A percentile compares a stretch with the other conserved stretches of the same genome.
Evolutionary conservation across 805 yeast genomes (phyloP).

Genomic region (Wickerhamiella bombiphila): DNA sequence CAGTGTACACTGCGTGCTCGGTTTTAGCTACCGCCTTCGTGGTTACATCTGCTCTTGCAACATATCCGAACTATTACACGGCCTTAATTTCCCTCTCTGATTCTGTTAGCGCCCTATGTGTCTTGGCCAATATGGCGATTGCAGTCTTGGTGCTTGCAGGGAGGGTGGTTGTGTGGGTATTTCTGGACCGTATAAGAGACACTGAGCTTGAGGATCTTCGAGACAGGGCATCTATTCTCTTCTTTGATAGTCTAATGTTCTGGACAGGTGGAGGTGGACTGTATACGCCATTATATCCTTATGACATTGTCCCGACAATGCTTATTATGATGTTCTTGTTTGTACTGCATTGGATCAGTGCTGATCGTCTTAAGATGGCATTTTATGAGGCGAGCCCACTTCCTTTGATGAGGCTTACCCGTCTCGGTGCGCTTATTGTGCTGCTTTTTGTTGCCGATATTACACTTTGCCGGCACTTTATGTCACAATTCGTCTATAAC

Average conservation of each 20-base stretch:
- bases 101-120: conserved; percentile 35
- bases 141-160: conserved; percentile 25
- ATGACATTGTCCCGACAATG: conserved; percentile 25
- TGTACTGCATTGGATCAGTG: conserved; percentile 63
- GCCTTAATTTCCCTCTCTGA: conserved; percentile 37
- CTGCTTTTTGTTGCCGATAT: conserved; percentile 34
- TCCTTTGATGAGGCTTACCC: conserved; percentile 1
- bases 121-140: conserved; percentile 22
- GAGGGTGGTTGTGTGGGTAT: conserved; percentile 33
- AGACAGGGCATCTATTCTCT: conserved; percentile 49
- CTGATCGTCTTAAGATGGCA: conserved; percentile 33
- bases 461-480: too few relatives aligned
- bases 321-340: conserved; percentile 27
- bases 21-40: conserved; percentile 19
- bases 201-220: conserved; percentile 45
- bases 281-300: conserved; percentile 5
- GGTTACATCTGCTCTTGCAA: conserved; percentile 25
- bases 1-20: conserved; percentile 8
- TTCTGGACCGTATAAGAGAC: conserved; percentile 64
- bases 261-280: conserved; percentile 8
- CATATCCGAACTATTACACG: conserved; percentile 37
- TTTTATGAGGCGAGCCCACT: background rate
- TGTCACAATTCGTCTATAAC: too few relatives aligned
- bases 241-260: conserved; percentile 36
- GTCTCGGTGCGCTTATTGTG: conserved; percentile 20